These are phyloP conservation scores for Scutellaria galericulata DNA, from an alignment of 257 asterid genomes.

Conservation along the genomic window DNA sequence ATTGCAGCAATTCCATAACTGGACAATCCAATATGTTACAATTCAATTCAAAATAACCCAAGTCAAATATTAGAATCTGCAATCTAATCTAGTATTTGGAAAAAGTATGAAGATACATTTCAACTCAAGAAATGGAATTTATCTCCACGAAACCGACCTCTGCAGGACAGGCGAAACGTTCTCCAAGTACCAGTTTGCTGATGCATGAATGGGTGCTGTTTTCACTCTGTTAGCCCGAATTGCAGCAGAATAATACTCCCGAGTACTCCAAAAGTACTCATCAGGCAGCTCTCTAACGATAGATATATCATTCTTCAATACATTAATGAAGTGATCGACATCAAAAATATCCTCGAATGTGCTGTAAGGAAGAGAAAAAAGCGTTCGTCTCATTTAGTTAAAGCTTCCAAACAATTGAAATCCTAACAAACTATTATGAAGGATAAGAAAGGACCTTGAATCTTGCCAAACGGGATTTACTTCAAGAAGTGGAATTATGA, in stretches of 20 bases:
- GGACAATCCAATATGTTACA: conserved; percentile 28
- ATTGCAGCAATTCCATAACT: conserved; percentile 95
- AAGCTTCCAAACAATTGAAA: conserved; percentile 13
- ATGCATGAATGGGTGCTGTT: conserved; percentile 91
- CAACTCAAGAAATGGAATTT: not conserved
- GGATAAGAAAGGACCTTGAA: conserved; percentile 63
- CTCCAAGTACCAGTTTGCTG: conserved; percentile 92
- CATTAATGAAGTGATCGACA: conserved; percentile 87
- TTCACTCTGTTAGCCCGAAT: conserved; percentile 84
- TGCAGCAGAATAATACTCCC: conserved; percentile 87
- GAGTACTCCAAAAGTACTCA: conserved; percentile 89
- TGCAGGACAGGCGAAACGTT: conserved; percentile 80
- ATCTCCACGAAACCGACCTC: conserved; percentile 57
- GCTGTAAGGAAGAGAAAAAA: conserved; percentile 48
- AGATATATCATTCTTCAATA: conserved; percentile 75
- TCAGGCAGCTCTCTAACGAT: conserved; percentile 80
- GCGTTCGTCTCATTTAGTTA: conserved; percentile 1
- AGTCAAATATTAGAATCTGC: too few species aligned
- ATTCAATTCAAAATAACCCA: not conserved
- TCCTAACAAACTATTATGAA: not conserved
- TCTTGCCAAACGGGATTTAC: conserved; percentile 97
- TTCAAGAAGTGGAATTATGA: conserved; percentile 89
- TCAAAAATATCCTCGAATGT: conserved; percentile 88
- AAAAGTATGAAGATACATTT: not conserved
- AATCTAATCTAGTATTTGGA: too few species aligned